Evolutionary conservation across 2,329 filamentous ascomycete genomes (phyloP), one percentile per base, ranked within the genome.

Genomic region (Paecilomyces dactylethromorphus): DNA sequence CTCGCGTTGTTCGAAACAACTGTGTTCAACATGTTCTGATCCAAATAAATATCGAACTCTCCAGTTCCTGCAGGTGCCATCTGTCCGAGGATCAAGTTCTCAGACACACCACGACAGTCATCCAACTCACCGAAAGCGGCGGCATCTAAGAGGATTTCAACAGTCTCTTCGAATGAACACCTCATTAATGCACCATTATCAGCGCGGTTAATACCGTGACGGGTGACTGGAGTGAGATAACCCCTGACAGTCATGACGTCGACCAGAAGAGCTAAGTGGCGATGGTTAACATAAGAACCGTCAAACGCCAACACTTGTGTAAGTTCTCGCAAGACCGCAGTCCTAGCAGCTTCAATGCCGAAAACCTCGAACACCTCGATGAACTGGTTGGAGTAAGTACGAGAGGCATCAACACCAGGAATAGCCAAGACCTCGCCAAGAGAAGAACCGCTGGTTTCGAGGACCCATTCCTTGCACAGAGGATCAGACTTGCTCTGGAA

Each of bases 281-380:
- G 92, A 78, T 97, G 92, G 75, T 99, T 99, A 83, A 99, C 94
- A 74, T 99, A 99, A 13, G 94, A 97, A 84, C 95, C 95, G 73
- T 97, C 94, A 73, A 99, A 99, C 26, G 94, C 92, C 79, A 99
- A 79, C 72, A 99, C 94, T 69, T 91, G 87, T 31, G 89, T 91
- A 81, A 99, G 78, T 73, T 99, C 95, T 62, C 89, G 87, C 66
- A 96, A 86, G 59, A 99, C 82, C 57, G 92, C 90, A 54, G 89
- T 86, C 69, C 94, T 89, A 61, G 92, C 92, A 64, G 92, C 95
- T 73, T 99, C 94, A 63, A 99, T 99, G 72, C 94, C 94, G 63
- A 99, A 94, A 10, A 96, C 91, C 64, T 93, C 89, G 52, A 97
- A 89, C 66, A 96, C 87, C 76, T 99, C 93, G 74, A 93, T 92